Evolutionary conservation across 2,329 filamentous ascomycete species (phyloP).

Genomic region (Sporothrix brunneoviolacea): DNA sequence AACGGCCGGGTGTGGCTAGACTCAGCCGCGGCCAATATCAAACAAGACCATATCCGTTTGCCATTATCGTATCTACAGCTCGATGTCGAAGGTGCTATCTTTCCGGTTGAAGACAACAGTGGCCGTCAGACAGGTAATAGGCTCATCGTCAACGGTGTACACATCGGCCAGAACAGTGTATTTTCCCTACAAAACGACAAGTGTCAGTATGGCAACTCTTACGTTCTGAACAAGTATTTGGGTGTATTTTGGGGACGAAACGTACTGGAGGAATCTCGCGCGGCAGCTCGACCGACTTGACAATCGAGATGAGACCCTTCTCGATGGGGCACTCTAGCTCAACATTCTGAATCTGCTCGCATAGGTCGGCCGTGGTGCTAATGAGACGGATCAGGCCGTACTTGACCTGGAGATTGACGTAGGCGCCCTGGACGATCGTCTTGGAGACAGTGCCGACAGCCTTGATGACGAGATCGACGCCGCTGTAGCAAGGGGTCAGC

Average conservation of each 20-base stretch:
- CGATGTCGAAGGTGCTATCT: slow-evolving; percentile 11
- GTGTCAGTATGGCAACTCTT: neutral
- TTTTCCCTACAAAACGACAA: slow-evolving; percentile 67
- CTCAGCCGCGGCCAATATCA: too few relatives aligned
- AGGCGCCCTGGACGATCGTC: slow-evolving; percentile 68
- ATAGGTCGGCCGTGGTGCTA: slow-evolving; percentile 73
- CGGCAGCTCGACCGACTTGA: slow-evolving; percentile 79
- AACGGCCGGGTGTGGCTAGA: neutral
- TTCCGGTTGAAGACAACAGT: slow-evolving; percentile 56
- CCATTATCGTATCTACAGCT: slow-evolving; percentile 5
- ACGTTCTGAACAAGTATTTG: too few relatives aligned
- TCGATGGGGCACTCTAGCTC: slow-evolving; percentile 84
- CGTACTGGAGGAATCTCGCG: slow-evolving; percentile 81
- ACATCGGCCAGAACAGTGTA: slow-evolving; percentile 89
- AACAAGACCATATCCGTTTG: neutral
- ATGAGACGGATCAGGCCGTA: slow-evolving; percentile 90
- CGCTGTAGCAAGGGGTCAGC: slow-evolving; percentile 51
- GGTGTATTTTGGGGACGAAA: slow-evolving; percentile 19
- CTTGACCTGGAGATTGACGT: slow-evolving; percentile 79
- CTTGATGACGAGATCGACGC: slow-evolving; percentile 67
- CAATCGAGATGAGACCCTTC: slow-evolving; percentile 65
- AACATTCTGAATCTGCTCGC: slow-evolving; percentile 81
- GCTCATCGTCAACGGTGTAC: slow-evolving; percentile 61
- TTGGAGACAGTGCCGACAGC: slow-evolving; percentile 70
- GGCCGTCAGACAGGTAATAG: slow-evolving; percentile 82